Base-by-base conservation (phyloP, 495 filamentous ascomycete species). In the Lichina pygmaea region DNA sequence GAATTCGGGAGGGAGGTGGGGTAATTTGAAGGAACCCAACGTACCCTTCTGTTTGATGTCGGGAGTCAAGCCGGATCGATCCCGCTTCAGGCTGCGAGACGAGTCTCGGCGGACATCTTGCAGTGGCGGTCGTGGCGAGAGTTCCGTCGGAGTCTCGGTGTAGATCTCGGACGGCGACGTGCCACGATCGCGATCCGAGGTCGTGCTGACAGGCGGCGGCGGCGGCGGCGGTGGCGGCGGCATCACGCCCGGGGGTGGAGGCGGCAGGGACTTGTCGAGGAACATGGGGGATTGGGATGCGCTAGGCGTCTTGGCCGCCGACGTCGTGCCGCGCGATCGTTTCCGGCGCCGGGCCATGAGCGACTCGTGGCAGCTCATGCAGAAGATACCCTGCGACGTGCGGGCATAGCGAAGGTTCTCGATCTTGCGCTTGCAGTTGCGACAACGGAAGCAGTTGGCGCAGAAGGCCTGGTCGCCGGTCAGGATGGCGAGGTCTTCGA, bases 381-480 rank as follows among this genome's bases (percentile, higher is more conserved):
- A 99, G 58, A 99, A 95, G 44, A 95, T 99, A 36, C 91, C 91
- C 58, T 94, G 89, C 9, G 91, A 94, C 0, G 91, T 99, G 48
- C 89, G 71, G 15, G 91, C 91, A 68, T 99, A 99, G 54, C 91
- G 80, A 45, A 99, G 66, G 57, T 99, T 99, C 58, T 99, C 91
- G 41, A 99, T 99, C 63, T 93, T 91, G 55, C 77, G 70, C 61
- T 95, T 99, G 68, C 91, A 99, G 58, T 95, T 99, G 50, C 91
- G 70, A 59, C 91, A 99, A 54, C 83, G 73, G 61, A 99, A 99
- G 62, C 91, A 99, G 33, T 78, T 85, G 17, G 86, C 83, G 60
- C 91, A 99, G 54, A 92, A 99, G n/a, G 91, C 91, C 58, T 99
- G 85, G 55, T 99, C 91, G 44, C 91, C 91, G 0, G 91, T 99